These are phyloP conservation scores for Mucor irregularis DNA, from an alignment of 371 early-diverging fungal species.

Conservation along the genomic window DNA sequence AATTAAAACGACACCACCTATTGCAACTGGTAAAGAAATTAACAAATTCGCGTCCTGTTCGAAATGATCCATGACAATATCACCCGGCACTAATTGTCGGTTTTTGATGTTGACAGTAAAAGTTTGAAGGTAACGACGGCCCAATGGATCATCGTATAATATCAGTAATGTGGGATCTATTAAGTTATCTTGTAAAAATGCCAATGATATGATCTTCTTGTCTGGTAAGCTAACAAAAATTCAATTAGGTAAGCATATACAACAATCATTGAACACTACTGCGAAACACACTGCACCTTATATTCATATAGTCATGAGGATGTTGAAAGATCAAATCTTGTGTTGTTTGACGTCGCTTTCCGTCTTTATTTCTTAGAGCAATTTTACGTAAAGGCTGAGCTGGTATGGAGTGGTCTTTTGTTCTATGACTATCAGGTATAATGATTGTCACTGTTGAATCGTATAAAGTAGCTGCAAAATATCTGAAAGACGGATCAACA, in stretches of 20 bases:
- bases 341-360: slow-evolving; percentile 22
- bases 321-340: slow-evolving; percentile 14
- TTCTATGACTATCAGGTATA: slow-evolving; percentile 13
- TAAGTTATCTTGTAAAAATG: slow-evolving; percentile 58
- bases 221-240: slow-evolving; percentile 64
- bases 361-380: slow-evolving; percentile 16
- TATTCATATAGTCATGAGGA: slow-evolving; percentile 32
- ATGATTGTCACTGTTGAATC: slow-evolving; percentile 35
- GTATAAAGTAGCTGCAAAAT: slow-evolving; percentile 38
- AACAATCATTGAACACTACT: slow-evolving; percentile 23
- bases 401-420: slow-evolving; percentile 6
- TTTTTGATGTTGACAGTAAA: slow-evolving; percentile 58
- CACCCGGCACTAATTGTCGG: slow-evolving; percentile 47
- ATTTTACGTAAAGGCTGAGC: slow-evolving; percentile 17
- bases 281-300: slow-evolving; percentile 32
- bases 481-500: slow-evolving; percentile 57
- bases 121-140: slow-evolving; percentile 62
- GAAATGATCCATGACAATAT: slow-evolving; percentile 52
- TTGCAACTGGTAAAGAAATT: slow-evolving; percentile 57
- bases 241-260: slow-evolving; percentile 51
- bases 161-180: slow-evolving; percentile 66
- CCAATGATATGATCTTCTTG: slow-evolving; percentile 66
- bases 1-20: slow-evolving; percentile 71
- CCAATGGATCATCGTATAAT: slow-evolving; percentile 73
- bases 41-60: slow-evolving; percentile 60